These are phyloP conservation scores for Yamadazyma olivae DNA, from an alignment of 805 yeast species.

Conservation along the genomic window DNA sequence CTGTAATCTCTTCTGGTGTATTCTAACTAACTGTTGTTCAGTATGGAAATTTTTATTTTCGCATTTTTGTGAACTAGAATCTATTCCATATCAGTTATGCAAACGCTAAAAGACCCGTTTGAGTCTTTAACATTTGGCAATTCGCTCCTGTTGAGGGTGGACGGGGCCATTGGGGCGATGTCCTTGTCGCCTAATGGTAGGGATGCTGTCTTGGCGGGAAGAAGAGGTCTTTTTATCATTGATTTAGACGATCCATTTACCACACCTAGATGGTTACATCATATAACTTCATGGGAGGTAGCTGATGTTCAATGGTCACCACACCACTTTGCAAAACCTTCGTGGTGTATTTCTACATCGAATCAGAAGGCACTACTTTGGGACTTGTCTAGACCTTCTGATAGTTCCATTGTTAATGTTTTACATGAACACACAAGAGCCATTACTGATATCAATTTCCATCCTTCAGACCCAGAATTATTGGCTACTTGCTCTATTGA, in stretches of 20 bases:
- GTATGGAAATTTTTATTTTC: too few species aligned
- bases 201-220: constrained; percentile 88
- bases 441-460: constrained; percentile 93
- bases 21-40: too few species aligned
- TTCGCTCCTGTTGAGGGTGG: constrained; percentile 79
- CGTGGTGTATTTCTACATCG: constrained; percentile 91
- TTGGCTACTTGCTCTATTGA: constrained; percentile 94
- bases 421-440: constrained; percentile 91
- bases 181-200: constrained; percentile 86
- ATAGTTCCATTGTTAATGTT: constrained; percentile 77
- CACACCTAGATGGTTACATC: constrained; percentile 92
- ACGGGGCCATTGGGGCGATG: constrained; percentile 90
- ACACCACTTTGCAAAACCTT: constrained; percentile 68
- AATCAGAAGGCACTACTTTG: constrained; percentile 95
- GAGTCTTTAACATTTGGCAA: constrained; percentile 69
- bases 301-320: constrained; percentile 99
- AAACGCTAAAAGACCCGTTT: constrained; percentile 16
- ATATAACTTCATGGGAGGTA: constrained; percentile 94
- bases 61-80: too few species aligned
- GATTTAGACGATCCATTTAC: constrained; percentile 94
- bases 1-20: too few species aligned
- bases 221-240: constrained; percentile 79
- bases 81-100: too few species aligned
- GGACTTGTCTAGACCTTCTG: constrained; percentile 75
- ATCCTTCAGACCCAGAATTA: constrained; percentile 79